Evolutionary conservation across 73 alveolate species (phyloP), one percentile per base, ranked within the genome.

Genomic region (Durusdinium trenchii): DNA sequence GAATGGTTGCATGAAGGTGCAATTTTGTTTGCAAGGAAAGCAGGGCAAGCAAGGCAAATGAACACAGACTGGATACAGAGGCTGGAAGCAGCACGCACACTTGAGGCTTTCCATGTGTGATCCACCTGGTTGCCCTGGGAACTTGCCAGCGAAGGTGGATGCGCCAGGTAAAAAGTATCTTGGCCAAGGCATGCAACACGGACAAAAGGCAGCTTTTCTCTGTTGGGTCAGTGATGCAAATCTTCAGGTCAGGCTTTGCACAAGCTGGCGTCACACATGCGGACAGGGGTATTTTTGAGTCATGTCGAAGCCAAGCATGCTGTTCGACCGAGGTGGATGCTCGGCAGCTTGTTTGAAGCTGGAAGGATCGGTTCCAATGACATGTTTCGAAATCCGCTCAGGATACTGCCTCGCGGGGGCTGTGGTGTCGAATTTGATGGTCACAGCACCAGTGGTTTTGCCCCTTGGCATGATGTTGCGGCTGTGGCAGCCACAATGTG

Each of bases 91-190:
- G n/a, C n/a, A n/a, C n/a, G n/a, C n/a, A n/a, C n/a, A n/a, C n/a
- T n/a, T 54, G 64, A 87, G 95, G 95, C 86, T 89, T 40, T 89
- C 96, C 52, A 89, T 89, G 96, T 89, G 96, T 45, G 96, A 89
- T 50, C 96, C 86, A 3, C 96, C 96, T 46, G 96, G 96, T 5
- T 89, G 96, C 79, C 96, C 96, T 30, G 96, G 96, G 23, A 62
- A 50, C 36, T 40, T 89, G 52, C 79, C 96, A 20, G 96, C 81
- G n/a, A 14, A 38, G 30, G 73, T 45, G 43, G 62, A 45, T 45
- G 82, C 54, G 47, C 96, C 96, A 12, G 96, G 96, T 14, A 73
- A 89, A 71, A 89, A 89, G 96, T 42, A 18, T 26, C 96, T 64
- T 5, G 96, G 94, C 79, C 64, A 51, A 23, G 46, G n/a, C 43